A percentile compares a stretch with the other conserved stretches of the same genome.
These are phyloP conservation scores for Albophoma yamanashiensis DNA, from an alignment of 2,329 filamentous ascomycete genomes.

Conservation along the genomic window DNA sequence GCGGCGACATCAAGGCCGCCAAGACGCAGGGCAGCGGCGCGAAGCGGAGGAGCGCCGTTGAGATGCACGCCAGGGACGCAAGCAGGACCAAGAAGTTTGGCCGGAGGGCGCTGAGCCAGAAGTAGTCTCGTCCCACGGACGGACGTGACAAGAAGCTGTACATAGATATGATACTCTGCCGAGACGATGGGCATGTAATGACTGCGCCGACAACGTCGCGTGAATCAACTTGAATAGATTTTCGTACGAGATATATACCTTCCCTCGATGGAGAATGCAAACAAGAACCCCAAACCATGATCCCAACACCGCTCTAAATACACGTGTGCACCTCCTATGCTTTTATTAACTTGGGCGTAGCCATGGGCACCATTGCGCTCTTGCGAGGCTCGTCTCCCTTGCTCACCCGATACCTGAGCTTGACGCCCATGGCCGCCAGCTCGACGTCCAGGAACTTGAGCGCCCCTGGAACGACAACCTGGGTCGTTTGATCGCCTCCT, in stretches of 20 bases:
- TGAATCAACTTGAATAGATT: not conserved
- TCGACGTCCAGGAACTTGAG: constrained; percentile 92
- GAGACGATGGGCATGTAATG: not conserved
- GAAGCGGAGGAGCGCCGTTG: constrained; percentile 30
- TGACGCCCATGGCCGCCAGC: constrained; percentile 89
- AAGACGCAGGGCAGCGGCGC: constrained; percentile 17
- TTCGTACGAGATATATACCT: not conserved
- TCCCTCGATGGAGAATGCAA: not conserved
- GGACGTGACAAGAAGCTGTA: not conserved
- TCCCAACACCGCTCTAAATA: not conserved
- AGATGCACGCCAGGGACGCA: constrained; percentile 35
- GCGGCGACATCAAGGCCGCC: constrained; percentile 36
- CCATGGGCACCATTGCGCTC: constrained; percentile 34
- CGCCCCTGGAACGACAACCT: constrained; percentile 87
- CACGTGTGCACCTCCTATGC: not conserved
- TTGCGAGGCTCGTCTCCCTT: constrained; percentile 54
- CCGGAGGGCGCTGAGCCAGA: not conserved
- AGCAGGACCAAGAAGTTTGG: constrained; percentile 37
- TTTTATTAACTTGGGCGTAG: constrained; percentile 6
- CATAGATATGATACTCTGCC: not conserved
- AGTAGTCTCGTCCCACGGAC: not conserved
- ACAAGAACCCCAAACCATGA: not conserved
- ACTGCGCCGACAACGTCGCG: not conserved
- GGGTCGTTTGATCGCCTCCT: constrained; percentile 81
- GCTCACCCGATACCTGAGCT: constrained; percentile 69